A percentile compares a stretch with the other conserved stretches of the same genome.
These are phyloP conservation scores for Colletotrichum graminicola DNA, from an alignment of 2,329 filamentous ascomycete species.

Conservation along the genomic window DNA sequence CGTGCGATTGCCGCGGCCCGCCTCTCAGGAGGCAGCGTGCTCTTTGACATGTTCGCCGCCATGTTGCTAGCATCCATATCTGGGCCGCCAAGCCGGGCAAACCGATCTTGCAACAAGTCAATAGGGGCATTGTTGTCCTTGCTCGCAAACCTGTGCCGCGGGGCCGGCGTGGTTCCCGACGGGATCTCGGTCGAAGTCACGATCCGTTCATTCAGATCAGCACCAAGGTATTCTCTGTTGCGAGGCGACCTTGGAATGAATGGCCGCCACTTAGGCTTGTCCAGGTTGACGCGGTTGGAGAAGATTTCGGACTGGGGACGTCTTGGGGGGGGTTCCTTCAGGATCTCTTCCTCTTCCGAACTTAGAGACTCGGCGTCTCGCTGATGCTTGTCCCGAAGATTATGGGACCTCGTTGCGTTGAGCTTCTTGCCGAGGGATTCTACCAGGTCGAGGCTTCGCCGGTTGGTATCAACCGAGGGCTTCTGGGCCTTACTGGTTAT, in stretches of 20 bases:
- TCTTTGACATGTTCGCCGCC: conserved; percentile 56
- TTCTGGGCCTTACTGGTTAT: conserved; percentile 38
- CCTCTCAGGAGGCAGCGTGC: conserved; percentile 62
- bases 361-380: conserved; percentile 46
- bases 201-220: conserved; percentile 50
- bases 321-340: conserved; percentile 6
- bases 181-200: conserved; percentile 47
- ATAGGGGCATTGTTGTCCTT: conserved; percentile 51
- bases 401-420: conserved; percentile 45
- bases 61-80: conserved; percentile 50
- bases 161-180: conserved; percentile 44
- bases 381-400: conserved; percentile 52
- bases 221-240: conserved; percentile 53
- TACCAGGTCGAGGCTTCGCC: conserved; percentile 48
- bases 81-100: conserved; percentile 58
- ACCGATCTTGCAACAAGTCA: conserved; percentile 61
- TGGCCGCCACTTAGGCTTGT: conserved; percentile 56
- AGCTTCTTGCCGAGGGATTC: conserved; percentile 42
- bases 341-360: conserved; percentile 32
- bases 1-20: conserved; percentile 67
- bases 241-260: conserved; percentile 57
- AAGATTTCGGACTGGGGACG: conserved; percentile 37
- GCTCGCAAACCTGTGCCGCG: conserved; percentile 45
- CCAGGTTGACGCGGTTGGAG: conserved; percentile 43
- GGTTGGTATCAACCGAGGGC: conserved; percentile 10